Conservation (phyloP, 2,329 filamentous ascomycete genomes). For the Fusarium sp. region DNA sequence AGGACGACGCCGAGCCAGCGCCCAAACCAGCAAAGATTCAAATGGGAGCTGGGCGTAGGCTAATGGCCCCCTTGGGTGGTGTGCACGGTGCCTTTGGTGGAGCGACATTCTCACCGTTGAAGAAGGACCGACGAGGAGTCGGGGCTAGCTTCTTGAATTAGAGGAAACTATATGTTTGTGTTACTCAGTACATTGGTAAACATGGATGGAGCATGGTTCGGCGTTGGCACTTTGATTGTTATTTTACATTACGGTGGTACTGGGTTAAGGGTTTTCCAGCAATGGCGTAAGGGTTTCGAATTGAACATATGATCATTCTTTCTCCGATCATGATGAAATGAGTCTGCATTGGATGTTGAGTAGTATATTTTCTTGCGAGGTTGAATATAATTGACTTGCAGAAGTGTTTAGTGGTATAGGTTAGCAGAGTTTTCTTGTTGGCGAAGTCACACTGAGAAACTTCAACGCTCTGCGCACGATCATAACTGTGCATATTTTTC, state of each 20-base stretch:
- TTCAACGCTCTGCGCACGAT: too few species aligned
- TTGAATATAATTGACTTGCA: neutral
- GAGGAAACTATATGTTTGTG: neutral
- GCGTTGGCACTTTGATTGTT: constrained; percentile 25
- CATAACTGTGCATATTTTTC: neutral
- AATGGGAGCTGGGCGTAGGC: constrained; percentile 42
- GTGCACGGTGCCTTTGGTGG: constrained; percentile 61
- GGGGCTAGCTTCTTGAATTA: constrained; percentile 69
- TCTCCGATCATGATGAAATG: neutral
- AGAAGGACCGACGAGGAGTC: constrained; percentile 73
- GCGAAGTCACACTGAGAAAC: too few species aligned
- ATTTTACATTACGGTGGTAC: neutral
- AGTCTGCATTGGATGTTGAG: neutral
- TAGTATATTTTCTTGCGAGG: too few species aligned
- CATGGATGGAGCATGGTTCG: constrained; percentile 23
- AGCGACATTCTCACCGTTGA: constrained; percentile 75
- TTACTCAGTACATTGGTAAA: neutral
- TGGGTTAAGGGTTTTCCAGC: neutral
- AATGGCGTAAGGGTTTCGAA: constrained; percentile 15
- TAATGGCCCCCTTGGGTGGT: constrained; percentile 54
- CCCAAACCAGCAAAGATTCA: constrained; percentile 49
- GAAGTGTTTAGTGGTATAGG: constrained; percentile 2
- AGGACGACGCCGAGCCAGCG: constrained; percentile 65
- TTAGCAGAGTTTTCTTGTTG: neutral
- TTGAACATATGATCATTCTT: neutral